Conservation (phyloP, 1,139 yeast species). For the Saccharomycopsis crataegensis region DNA sequence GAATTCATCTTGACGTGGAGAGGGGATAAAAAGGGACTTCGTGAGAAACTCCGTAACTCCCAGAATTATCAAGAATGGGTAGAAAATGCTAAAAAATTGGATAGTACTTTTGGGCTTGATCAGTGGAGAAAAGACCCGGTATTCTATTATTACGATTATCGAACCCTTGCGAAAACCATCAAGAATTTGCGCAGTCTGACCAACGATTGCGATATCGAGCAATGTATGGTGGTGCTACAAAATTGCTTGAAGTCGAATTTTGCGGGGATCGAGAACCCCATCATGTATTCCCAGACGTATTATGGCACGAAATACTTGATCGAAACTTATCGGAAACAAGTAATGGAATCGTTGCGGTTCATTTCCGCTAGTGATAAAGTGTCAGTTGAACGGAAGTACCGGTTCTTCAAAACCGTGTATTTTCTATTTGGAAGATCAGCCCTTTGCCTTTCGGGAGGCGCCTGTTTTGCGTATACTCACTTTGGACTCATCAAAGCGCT, state of each 20-base stretch:
- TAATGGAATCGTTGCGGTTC: conserved; percentile 39
- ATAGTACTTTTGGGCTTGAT: conserved; percentile 49
- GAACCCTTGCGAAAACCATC: conserved; percentile 46
- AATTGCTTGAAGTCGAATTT: conserved; percentile 67
- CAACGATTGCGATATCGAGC: conserved; percentile 30
- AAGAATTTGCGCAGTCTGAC: conserved; percentile 32
- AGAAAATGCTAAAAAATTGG: conserved; percentile 48
- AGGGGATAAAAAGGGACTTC: conserved; percentile 45
- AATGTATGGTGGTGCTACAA: conserved; percentile 50
- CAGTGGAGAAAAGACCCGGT: conserved; percentile 58
- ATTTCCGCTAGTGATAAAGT: conserved; percentile 37
- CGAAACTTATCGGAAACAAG: conserved; percentile 47
- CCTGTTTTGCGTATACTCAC: conserved; percentile 70
- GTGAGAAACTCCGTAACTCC: conserved; percentile 44
- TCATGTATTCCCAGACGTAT: conserved; percentile 65
- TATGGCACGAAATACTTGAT: conserved; percentile 66
- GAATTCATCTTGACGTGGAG: conserved; percentile 55
- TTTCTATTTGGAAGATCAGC: conserved; percentile 71
- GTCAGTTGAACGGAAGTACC: conserved; percentile 36
- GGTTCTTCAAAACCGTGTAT: conserved; percentile 51
- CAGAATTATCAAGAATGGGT: conserved; percentile 56
- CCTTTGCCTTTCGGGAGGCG: conserved; percentile 72
- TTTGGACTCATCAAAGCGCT: conserved; percentile 72
- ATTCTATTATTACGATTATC: conserved; percentile 64
- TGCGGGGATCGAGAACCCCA: conserved; percentile 72